phyloP scores from a whole-genome alignment of 23 red algal genomes.

The Agarophyton chilense region DNA sequence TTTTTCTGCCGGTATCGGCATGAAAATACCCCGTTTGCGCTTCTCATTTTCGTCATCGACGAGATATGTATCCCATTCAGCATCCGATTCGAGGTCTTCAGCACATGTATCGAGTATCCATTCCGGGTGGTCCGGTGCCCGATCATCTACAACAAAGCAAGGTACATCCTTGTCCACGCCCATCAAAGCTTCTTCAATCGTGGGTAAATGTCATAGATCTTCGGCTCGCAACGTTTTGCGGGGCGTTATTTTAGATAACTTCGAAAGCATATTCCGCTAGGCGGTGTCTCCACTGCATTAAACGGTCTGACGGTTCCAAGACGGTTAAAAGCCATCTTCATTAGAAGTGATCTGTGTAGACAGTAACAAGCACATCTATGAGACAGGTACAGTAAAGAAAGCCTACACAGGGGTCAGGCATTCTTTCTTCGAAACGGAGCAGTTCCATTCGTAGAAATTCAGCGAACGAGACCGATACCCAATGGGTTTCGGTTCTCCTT shows the following conservation, averaged over 20 bases:
- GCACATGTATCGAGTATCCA: too few relatives aligned
- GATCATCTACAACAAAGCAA: too few relatives aligned
- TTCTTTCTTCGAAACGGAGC: background rate
- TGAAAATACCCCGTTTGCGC: too few relatives aligned
- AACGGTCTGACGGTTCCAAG: background rate
- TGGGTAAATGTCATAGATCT: too few relatives aligned
- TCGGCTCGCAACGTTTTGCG: too few relatives aligned
- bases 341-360: background rate
- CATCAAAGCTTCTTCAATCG: too few relatives aligned
- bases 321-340: constrained; percentile 5
- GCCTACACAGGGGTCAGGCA: background rate
- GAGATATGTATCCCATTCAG: too few relatives aligned
- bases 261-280: constrained; percentile 8
- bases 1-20: too few relatives aligned
- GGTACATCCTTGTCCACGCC: too few relatives aligned
- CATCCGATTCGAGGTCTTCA: too few relatives aligned
- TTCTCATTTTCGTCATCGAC: too few relatives aligned
- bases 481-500: background rate
- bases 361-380: background rate
- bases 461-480: background rate
- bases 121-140: too few relatives aligned
- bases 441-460: background rate
- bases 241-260: background rate
- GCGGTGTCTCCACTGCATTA: background rate
- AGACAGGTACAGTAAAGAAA: background rate